Evolutionary conservation across 208 protist genomes (phyloP).

Genomic region (Wallacemonas collosoma): DNA sequence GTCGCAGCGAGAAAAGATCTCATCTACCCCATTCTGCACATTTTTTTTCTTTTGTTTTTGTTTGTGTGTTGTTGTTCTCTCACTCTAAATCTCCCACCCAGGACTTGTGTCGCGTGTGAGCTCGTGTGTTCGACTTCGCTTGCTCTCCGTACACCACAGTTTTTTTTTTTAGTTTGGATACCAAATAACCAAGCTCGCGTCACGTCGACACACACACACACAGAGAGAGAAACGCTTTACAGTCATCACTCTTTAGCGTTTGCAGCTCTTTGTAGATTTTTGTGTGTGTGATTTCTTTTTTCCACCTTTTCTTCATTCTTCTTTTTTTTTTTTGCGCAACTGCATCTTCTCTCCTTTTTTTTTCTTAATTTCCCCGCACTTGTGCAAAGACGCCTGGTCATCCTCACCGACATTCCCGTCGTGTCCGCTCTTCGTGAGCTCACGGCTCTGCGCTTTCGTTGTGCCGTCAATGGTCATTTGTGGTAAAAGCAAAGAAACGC

Average conservation of each 20-base stretch:
- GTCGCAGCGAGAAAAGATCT: no score
- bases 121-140: no score
- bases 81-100: background rate
- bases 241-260: no score
- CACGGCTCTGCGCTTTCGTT: background rate
- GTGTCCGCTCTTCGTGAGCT: background rate
- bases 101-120: no score
- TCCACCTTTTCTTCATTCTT: constrained; percentile 1
- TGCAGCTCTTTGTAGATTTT: no score
- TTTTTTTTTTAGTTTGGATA: background rate
- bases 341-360: background rate
- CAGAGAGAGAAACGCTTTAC: no score
- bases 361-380: background rate
- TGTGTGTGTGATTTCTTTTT: background rate
- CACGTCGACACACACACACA: no score
- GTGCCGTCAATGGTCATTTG: background rate
- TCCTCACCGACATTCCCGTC: no score
- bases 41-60: constrained; percentile 8
- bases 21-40: background rate
- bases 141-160: no score
- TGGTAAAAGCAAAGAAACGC: no score
- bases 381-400: background rate
- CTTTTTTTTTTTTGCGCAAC: constrained; percentile 3
- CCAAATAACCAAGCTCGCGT: no score
- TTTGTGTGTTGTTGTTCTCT: constrained; percentile 18